Conservation (phyloP, 129 eudicot species). For the Flaveria linearis region DNA sequence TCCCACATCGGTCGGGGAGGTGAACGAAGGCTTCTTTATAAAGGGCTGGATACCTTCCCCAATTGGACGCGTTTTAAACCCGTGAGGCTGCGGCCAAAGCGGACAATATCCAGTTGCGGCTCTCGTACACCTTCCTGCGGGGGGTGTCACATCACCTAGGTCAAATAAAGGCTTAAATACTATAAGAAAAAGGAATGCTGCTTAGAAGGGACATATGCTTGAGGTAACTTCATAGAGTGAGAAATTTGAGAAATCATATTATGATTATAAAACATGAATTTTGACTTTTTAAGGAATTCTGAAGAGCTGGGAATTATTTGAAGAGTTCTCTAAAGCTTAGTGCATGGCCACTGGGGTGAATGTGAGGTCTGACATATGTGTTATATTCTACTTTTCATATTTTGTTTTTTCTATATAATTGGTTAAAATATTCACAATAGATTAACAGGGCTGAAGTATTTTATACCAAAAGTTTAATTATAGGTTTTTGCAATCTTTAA, state of each 20-base stretch:
- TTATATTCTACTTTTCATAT: not conserved
- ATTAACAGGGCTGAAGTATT: not conserved
- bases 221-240: not conserved
- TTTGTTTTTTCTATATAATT: not conserved
- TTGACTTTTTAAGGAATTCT: not conserved
- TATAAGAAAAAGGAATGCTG: not conserved
- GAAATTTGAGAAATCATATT: not conserved
- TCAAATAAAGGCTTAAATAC: not conserved
- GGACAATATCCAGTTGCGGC: too few relatives aligned
- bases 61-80: too few relatives aligned
- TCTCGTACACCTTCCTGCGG: too few relatives aligned
- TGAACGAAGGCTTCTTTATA: too few relatives aligned
- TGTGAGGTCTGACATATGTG: conserved; percentile 1
- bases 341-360: not conserved
- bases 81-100: too few relatives aligned
- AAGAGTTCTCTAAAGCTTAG: not conserved
- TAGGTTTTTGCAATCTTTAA: not conserved
- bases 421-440: not conserved
- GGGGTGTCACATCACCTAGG: too few relatives aligned
- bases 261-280: not conserved
- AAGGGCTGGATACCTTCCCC: too few relatives aligned
- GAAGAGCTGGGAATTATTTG: not conserved
- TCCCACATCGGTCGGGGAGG: too few relatives aligned
- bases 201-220: not conserved
- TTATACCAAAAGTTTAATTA: not conserved